phyloP scores from a whole-genome alignment of 2,329 filamentous ascomycete species.

The Phyllosticta paracitricarpa region DNA sequence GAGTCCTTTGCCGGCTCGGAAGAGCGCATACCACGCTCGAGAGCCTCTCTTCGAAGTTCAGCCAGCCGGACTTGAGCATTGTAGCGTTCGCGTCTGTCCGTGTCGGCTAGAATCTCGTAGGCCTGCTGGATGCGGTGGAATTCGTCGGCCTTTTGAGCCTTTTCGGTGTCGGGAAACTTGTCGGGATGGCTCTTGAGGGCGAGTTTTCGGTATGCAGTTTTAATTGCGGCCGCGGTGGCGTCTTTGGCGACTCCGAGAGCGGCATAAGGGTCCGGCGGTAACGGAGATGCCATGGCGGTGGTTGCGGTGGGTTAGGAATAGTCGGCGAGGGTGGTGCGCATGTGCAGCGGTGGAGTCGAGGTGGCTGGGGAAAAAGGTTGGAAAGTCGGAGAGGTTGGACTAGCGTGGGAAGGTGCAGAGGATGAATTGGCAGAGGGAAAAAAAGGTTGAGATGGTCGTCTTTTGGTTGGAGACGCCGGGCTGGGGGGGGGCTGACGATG shows the following conservation, averaged over 20 bases:
- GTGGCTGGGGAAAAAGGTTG: slow-evolving; percentile 8
- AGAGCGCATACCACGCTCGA: slow-evolving; percentile 29
- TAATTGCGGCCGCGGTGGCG: slow-evolving; percentile 62
- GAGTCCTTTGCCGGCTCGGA: slow-evolving; percentile 17
- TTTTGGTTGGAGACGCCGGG: not conserved
- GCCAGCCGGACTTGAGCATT: slow-evolving; percentile 64
- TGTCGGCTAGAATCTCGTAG: slow-evolving; percentile 81
- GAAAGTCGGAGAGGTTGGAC: not conserved
- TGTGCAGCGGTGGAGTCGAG: slow-evolving; percentile 7
- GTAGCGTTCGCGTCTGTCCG: slow-evolving; percentile 61
- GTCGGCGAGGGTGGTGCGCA: slow-evolving; percentile 6
- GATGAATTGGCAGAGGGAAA: not conserved
- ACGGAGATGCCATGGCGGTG: slow-evolving; percentile 39
- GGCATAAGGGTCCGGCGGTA: slow-evolving; percentile 66
- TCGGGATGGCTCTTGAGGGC: slow-evolving; percentile 85
- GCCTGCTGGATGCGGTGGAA: slow-evolving; percentile 90
- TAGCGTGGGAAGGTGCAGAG: not conserved
- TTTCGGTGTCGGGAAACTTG: slow-evolving; percentile 72
- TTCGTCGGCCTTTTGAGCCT: slow-evolving; percentile 69
- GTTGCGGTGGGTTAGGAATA: not conserved
- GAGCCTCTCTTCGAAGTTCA: slow-evolving; percentile 50
- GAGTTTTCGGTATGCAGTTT: slow-evolving; percentile 72
- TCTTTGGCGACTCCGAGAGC: slow-evolving; percentile 63
- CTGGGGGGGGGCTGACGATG: not conserved
- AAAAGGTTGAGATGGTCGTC: not conserved